Base-by-base conservation (phyloP, 176 grass and related monocot genomes). In the Tillandsia leiboldiana region DNA sequence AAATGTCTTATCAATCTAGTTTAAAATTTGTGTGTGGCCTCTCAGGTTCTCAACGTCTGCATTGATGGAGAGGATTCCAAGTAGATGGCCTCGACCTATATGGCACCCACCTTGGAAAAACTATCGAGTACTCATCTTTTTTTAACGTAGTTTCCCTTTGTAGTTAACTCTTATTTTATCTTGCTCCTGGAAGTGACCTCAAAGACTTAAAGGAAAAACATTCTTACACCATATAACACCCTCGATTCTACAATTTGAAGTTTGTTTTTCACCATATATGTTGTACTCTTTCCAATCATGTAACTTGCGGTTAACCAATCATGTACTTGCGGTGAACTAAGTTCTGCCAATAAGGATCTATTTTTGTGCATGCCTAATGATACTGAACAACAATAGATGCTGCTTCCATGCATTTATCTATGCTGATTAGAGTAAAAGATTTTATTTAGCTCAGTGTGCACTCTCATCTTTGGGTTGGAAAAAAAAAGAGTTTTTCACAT, bases 31-130 rank as follows among this genome's bases (percentile, higher is more conserved):
- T 42, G 33, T 59, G 13, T 70, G 24, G 74, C 61, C 42, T 77
- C 57, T 72, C 66, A 99, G 90, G 62, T 90, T 81, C 81, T 93
- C 95, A 1, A 90, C 89, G 73, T 87, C 89, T 76, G 89, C 90
- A 75, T 67, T 93, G 12, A 90, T 93, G 81, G 95, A 93, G 79
- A 99, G 95, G 81, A 82, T 99, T 75, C 84, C 89, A 72, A 94
- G 90, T 88, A 86, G 87, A 78, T 99, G 95, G 95, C 95, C 95
- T 51, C 74, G 88, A 65, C 95, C 95, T 74, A 28, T 58, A 70
- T 99, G 95, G 95, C 95, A 90, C 86, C 77, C 89, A 82, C 95
- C 90, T 56, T 99, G 90, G 95, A 99, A 94, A 77, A 99, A 93
- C 57, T 99, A 93, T 83, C 75, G 95, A 74, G 95, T 93, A 88